Evolutionary conservation across 805 yeast genomes (phyloP).

Genomic region (Wickerhamiella hasegawae): DNA sequence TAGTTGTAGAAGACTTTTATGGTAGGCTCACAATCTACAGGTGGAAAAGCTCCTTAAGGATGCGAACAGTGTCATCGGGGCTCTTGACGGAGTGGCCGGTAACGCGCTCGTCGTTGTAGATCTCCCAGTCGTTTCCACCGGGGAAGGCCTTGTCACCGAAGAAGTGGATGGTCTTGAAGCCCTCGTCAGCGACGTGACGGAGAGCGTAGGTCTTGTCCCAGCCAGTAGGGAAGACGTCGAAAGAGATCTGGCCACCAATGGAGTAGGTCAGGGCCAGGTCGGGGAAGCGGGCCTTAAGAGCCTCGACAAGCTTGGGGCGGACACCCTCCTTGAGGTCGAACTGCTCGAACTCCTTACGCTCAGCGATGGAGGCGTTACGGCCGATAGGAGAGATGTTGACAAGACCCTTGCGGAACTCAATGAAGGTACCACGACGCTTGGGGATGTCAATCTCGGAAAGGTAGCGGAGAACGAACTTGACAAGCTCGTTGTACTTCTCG

Average conservation of each 20-base stretch:
- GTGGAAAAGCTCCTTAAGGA: constrained; percentile 65
- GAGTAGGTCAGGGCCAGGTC: constrained; percentile 85
- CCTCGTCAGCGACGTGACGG: constrained; percentile 76
- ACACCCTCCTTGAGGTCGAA: constrained; percentile 67
- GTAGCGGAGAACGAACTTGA: constrained; percentile 71
- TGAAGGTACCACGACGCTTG: constrained; percentile 94
- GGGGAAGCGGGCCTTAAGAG: constrained; percentile 68
- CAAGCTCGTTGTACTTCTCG: constrained; percentile 79
- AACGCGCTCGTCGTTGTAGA: constrained; percentile 81
- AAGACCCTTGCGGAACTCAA: constrained; percentile 99
- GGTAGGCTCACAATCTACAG: neutral
- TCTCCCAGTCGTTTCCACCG: constrained; percentile 99
- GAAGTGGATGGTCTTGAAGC: constrained; percentile 82
- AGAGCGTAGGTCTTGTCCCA: constrained; percentile 99
- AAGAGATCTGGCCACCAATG: constrained; percentile 98
- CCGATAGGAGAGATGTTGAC: constrained; percentile 97
- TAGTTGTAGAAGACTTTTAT: neutral
- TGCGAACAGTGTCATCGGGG: constrained; percentile 79
- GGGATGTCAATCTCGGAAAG: constrained; percentile 80
- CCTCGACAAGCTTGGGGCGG: constrained; percentile 73
- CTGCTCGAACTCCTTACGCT: constrained; percentile 83
- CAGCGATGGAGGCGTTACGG: constrained; percentile 89
- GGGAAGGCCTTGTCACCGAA: constrained; percentile 93
- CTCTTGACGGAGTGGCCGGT: constrained; percentile 84
- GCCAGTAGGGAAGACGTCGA: constrained; percentile 99